phyloP scores from a whole-genome alignment of 441 rosid species.

The Arabidopsis lyrata region DNA sequence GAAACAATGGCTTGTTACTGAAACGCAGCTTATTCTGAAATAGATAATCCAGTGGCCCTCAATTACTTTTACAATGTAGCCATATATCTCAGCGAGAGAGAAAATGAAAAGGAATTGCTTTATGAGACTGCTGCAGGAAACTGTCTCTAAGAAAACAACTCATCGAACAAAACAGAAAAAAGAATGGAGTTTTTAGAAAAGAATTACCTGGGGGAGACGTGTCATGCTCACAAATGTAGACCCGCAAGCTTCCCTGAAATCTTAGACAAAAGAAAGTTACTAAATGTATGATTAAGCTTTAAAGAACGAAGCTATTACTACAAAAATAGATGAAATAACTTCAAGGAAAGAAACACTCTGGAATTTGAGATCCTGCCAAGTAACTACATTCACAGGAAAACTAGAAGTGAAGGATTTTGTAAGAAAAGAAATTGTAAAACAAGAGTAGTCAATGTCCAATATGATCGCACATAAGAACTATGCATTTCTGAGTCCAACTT shows the following conservation, averaged over 20 bases:
- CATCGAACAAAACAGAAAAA: background rate
- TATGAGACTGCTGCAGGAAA: background rate
- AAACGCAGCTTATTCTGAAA: background rate
- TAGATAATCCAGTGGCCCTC: background rate
- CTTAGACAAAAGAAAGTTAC: slow-evolving; percentile 16
- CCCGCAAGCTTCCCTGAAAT: slow-evolving; percentile 84
- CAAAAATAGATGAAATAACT: background rate
- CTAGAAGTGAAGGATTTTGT: background rate
- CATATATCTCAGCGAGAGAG: background rate
- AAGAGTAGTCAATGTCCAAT: background rate
- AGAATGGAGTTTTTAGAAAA: background rate
- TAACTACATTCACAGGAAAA: background rate
- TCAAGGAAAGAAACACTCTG: background rate
- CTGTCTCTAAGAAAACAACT: background rate
- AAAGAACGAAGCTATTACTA: background rate
- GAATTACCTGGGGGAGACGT: slow-evolving; percentile 80
- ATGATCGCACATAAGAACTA: background rate
- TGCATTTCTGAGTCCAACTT: background rate
- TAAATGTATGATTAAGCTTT: slow-evolving; percentile 1
- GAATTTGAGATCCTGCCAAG: background rate
- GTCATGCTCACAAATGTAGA: slow-evolving; percentile 82
- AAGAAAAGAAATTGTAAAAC: background rate
- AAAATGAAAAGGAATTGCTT: slow-evolving; percentile 10
- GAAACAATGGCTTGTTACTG: slow-evolving; percentile 7
- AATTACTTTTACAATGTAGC: background rate